phyloP scores from a whole-genome alignment of 2,329 filamentous ascomycete genomes.

The Lasiodiplodia theobromae region DNA sequence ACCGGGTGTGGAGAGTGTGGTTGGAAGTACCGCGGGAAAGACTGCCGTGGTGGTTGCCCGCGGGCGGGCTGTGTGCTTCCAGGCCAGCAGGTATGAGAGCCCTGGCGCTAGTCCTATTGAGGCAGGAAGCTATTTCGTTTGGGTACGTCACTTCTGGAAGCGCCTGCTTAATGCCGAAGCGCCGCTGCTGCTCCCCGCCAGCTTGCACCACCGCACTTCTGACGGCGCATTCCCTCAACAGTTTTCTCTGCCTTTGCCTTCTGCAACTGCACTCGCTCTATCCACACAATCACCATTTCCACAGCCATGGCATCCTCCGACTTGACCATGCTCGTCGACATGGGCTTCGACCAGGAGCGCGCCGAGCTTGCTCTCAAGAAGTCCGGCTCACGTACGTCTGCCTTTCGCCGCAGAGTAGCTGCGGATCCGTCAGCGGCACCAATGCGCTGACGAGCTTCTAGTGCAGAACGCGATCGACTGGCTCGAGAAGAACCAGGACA shows the following conservation, averaged over 20 bases:
- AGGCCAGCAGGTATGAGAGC: not conserved
- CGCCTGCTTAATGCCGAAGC: constrained; percentile 20
- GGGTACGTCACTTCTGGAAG: constrained; percentile 18
- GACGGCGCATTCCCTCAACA: not conserved
- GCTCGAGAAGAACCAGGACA: constrained; percentile 92
- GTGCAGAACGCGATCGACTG: constrained; percentile 92
- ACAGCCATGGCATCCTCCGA: constrained; percentile 58
- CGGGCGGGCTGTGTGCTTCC: constrained; percentile 15
- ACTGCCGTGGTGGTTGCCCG: constrained; percentile 24
- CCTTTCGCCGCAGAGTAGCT: constrained; percentile 12
- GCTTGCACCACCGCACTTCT: constrained; percentile 6
- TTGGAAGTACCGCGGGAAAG: constrained; percentile 29
- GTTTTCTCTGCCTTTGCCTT: not conserved
- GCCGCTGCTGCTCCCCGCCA: constrained; percentile 16
- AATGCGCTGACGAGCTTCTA: constrained; percentile 45
- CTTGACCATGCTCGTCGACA: constrained; percentile 67
- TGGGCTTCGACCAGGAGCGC: constrained; percentile 83
- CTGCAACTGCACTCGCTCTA: not conserved
- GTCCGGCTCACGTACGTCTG: constrained; percentile 73
- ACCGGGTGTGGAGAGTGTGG: constrained; percentile 21
- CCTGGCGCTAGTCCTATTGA: not conserved
- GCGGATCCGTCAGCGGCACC: not conserved
- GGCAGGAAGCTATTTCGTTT: not conserved
- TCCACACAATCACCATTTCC: not conserved
- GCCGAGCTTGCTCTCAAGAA: constrained; percentile 86